These are phyloP conservation scores for Vicia sativa DNA, from an alignment of 306 rosid species.

Conservation along the genomic window DNA sequence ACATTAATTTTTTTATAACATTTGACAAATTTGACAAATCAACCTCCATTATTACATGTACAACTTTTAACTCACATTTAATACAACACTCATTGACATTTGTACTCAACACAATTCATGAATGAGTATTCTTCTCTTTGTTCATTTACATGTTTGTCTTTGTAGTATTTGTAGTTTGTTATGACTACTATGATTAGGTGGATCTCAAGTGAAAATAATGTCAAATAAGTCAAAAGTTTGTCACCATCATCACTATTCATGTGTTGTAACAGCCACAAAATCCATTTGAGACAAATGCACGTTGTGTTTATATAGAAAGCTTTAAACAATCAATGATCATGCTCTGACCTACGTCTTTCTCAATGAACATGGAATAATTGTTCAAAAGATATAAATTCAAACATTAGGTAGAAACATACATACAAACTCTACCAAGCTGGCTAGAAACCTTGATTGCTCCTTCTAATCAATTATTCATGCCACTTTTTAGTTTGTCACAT, in stretches of 20 bases:
- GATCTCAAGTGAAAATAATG: conserved; percentile 1
- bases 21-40: too few relatives aligned
- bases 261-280: conserved; percentile 20
- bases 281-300: conserved; percentile 26
- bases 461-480: conserved; percentile 25
- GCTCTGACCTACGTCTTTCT: conserved; percentile 26
- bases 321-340: conserved; percentile 1
- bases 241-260: conserved; percentile 21
- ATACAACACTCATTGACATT: too few relatives aligned
- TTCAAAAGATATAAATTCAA: conserved; percentile 34
- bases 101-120: too few relatives aligned
- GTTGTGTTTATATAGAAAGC: conserved; percentile 5
- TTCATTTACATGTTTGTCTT: neutral
- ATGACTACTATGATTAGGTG: conserved; percentile 9
- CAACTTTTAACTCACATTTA: too few relatives aligned
- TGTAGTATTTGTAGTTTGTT: neutral
- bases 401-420: conserved; percentile 37
- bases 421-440: conserved; percentile 26
- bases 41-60: too few relatives aligned
- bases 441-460: conserved; percentile 25
- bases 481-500: conserved; percentile 24
- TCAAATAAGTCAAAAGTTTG: conserved; percentile 13
- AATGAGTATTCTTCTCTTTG: neutral
- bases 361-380: conserved; percentile 34
- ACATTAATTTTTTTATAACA: too few relatives aligned